Evolutionary conservation across 108 stramenopile genomes (phyloP), one percentile per base, ranked within the genome.

Genomic region (Mayamaea pseudoterrestris): DNA sequence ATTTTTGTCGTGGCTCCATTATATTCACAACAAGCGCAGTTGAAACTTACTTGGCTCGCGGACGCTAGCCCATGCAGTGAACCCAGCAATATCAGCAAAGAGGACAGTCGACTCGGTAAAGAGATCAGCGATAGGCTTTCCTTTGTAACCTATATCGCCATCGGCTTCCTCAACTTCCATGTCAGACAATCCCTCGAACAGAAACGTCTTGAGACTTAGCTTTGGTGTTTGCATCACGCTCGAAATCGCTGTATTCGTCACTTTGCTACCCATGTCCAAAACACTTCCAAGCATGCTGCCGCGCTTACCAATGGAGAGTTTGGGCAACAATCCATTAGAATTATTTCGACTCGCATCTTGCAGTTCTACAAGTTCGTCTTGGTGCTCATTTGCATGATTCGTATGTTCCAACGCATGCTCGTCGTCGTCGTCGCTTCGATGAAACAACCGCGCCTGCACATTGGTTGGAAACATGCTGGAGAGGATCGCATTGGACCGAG

Each of bases 361-460:
- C 23, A 42, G 13, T 48, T 22, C 1, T 37, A 12, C 3, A 30
- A 42, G 24, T 41, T 44, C 49, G 35, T 58, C 50, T 31, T 57
- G 30, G 30, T 44, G 11, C 1, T 11, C 2, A 4, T 40, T 17
- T 37, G 35, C 35, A 13, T 37, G 35, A 16, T 9, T 8, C 41
- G n/a, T n/a, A n/a, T n/a, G n/a, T n/a, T n/a, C n/a, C n/a, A n/a
- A n/a, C n/a, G n/a, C n/a, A n/a, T n/a, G n/a, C n/a, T n/a, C n/a
- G n/a, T 49, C 21, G 2, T 42, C 27, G 6, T 54, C 41, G 2
- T 54, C 48, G 8, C 27, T 22, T 39, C 41, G 24, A 2, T 26
- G 29, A 24, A 66, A 25, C 22, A 66, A 27, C 9, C 64, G 57
- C 27, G 59, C 58, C 6, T 58, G 57, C 0, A 66, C 53, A 46